These are phyloP conservation scores for Quercus rubra DNA, from an alignment of 306 rosid genomes.

Conservation along the genomic window DNA sequence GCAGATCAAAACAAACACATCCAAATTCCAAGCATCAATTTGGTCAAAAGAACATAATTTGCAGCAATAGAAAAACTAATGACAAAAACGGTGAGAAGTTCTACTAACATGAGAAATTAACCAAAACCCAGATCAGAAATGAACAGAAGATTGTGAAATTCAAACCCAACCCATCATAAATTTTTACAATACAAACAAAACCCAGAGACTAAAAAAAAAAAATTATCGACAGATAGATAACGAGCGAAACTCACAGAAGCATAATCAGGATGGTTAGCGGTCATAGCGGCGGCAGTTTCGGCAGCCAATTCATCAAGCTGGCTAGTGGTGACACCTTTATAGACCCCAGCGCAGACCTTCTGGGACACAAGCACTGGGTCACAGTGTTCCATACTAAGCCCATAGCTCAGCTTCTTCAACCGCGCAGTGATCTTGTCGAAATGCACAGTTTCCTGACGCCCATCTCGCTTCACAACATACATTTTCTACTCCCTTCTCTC, in stretches of 20 bases:
- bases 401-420: slow-evolving; percentile 90
- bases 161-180: not conserved
- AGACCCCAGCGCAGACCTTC: slow-evolving; percentile 94
- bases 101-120: not conserved
- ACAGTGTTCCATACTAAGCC: slow-evolving; percentile 74
- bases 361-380: slow-evolving; percentile 87
- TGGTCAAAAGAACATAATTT: not conserved
- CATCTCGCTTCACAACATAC: slow-evolving; percentile 92
- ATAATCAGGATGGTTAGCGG: slow-evolving; percentile 87
- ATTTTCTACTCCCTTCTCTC: slow-evolving; percentile 3
- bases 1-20: not conserved
- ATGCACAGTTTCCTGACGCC: slow-evolving; percentile 84
- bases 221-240: not conserved
- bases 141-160: not conserved
- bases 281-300: slow-evolving; percentile 94
- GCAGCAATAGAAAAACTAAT: too few relatives aligned
- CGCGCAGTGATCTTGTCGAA: slow-evolving; percentile 95
- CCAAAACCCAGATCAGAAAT: not conserved
- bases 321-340: slow-evolving; percentile 91
- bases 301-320: slow-evolving; percentile 97
- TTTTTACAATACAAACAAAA: not conserved
- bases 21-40: not conserved
- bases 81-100: too few relatives aligned
- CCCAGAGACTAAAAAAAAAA: not conserved
- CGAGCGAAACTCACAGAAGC: slow-evolving; percentile 57